These are phyloP conservation scores for Penicillium aurantiogriseum DNA, from an alignment of 2,329 filamentous ascomycete genomes.

Conservation along the genomic window DNA sequence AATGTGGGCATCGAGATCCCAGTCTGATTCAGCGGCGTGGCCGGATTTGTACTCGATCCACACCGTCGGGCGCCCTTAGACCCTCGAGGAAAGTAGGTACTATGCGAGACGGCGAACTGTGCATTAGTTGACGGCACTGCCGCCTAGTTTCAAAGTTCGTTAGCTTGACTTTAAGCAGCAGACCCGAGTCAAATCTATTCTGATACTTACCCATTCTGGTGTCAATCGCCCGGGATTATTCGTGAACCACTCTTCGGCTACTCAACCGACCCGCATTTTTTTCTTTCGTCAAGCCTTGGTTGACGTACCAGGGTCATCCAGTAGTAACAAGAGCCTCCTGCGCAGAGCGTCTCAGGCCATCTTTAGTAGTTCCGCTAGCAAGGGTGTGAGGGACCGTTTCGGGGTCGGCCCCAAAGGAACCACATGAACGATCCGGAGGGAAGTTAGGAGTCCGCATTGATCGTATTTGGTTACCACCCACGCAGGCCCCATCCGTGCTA, in stretches of 20 bases:
- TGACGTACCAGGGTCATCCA: constrained; percentile 13
- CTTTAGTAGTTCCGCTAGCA: constrained; percentile 7
- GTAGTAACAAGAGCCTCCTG: not conserved
- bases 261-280: constrained; percentile 21
- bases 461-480: constrained; percentile 15
- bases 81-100: constrained; percentile 19
- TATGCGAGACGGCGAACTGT: constrained; percentile 18
- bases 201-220: constrained; percentile 19
- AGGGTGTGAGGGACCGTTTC: constrained; percentile 3
- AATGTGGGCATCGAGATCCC: constrained; percentile 5
- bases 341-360: not conserved
- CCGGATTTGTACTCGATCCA: constrained; percentile 21
- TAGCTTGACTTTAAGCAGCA: constrained; percentile 21
- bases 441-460: constrained; percentile 10
- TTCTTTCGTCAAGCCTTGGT: constrained; percentile 8
- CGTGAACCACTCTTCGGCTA: constrained; percentile 22
- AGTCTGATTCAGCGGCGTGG: constrained; percentile 11
- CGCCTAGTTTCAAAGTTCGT: constrained; percentile 20
- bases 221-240: constrained; percentile 5
- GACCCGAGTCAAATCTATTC: constrained; percentile 15
- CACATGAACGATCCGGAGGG: constrained; percentile 12
- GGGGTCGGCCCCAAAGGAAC: constrained; percentile 1
- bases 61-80: constrained; percentile 25
- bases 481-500: constrained; percentile 8
- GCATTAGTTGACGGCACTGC: constrained; percentile 22